Evolutionary conservation across 202 grass and related monocot species (phyloP).

Genomic region (Brachypodium distachyon): DNA sequence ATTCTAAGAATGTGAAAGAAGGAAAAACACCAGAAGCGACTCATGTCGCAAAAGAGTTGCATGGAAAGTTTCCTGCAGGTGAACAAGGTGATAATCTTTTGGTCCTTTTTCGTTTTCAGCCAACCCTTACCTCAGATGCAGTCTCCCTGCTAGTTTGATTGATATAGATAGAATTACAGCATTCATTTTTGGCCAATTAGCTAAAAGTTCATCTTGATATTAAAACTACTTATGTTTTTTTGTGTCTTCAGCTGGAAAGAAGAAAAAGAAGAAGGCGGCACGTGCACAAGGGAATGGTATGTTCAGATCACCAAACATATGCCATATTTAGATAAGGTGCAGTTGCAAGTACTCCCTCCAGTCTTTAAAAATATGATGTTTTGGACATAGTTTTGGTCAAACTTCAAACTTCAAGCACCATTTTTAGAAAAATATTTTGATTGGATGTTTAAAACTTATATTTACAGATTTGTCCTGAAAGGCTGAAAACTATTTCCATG

Average conservation of each 20-base stretch:
- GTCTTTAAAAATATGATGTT: no score
- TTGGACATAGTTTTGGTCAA: no score
- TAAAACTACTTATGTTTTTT: conserved; percentile 25
- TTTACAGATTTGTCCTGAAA: no score
- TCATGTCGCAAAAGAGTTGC: conserved; percentile 40
- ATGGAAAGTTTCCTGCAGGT: conserved; percentile 48
- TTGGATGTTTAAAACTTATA: no score
- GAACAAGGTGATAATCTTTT: conserved; percentile 63
- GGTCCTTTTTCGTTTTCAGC: conserved; percentile 28
- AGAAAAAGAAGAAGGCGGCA: conserved; percentile 91
- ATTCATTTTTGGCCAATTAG: conserved; percentile 17
- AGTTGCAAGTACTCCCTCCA: neutral
- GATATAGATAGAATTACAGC: neutral
- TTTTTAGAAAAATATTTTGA: no score
- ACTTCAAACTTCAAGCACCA: no score
- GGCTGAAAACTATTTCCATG: no score
- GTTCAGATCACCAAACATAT: neutral
- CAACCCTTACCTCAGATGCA: neutral
- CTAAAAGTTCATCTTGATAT: conserved; percentile 15
- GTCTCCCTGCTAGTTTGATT: neutral
- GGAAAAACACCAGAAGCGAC: conserved; percentile 42
- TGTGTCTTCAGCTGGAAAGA: conserved; percentile 44
- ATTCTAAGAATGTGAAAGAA: conserved; percentile 39
- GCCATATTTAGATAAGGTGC: neutral
- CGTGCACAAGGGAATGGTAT: conserved; percentile 45